Conservation (phyloP, 768 basidiomycete genomes). For the Boletellus emodensis region DNA sequence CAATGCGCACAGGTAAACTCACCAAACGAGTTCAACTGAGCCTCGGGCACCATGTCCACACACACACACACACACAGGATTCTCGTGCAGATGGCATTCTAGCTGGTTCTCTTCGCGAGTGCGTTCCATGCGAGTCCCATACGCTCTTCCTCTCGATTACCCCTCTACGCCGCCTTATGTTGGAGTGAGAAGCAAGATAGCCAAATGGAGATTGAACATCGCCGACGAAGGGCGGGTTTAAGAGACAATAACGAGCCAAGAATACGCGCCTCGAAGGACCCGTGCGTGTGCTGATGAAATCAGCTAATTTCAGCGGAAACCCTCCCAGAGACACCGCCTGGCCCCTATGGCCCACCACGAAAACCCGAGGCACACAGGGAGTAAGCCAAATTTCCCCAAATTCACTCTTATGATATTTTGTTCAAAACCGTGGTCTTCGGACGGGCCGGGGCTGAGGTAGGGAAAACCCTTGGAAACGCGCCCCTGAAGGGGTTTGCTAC, state of each 20-base stretch:
- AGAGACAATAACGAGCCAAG: slow-evolving; percentile 45
- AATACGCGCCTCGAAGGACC: slow-evolving; percentile 3
- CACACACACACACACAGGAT: slow-evolving; percentile 30
- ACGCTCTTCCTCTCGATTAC: slow-evolving; percentile 63
- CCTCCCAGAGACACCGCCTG: neutral
- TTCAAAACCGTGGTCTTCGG: slow-evolving; percentile 1
- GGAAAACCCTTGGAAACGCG: neutral
- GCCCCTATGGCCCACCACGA: neutral
- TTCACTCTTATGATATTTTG: neutral
- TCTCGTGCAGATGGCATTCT: slow-evolving; percentile 37
- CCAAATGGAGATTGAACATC: slow-evolving; percentile 18
- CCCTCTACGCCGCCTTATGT: slow-evolving; percentile 30
- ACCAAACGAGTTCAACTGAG: neutral
- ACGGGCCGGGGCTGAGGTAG: neutral
- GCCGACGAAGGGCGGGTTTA: slow-evolving; percentile 33
- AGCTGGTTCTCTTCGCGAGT: slow-evolving; percentile 52
- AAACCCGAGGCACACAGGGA: neutral
- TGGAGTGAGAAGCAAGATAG: slow-evolving; percentile 12
- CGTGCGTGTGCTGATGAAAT: slow-evolving; percentile 3
- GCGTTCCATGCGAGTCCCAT: slow-evolving; percentile 25
- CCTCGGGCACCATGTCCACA: neutral
- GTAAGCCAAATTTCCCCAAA: neutral
- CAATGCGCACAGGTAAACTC: neutral
- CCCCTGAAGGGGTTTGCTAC: neutral
- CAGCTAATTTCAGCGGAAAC: neutral